Percentiles rank a stretch among this genome's conserved stretches.
phyloP scores from a whole-genome alignment of 495 filamentous ascomycete species.

The Tuber indicum region DNA sequence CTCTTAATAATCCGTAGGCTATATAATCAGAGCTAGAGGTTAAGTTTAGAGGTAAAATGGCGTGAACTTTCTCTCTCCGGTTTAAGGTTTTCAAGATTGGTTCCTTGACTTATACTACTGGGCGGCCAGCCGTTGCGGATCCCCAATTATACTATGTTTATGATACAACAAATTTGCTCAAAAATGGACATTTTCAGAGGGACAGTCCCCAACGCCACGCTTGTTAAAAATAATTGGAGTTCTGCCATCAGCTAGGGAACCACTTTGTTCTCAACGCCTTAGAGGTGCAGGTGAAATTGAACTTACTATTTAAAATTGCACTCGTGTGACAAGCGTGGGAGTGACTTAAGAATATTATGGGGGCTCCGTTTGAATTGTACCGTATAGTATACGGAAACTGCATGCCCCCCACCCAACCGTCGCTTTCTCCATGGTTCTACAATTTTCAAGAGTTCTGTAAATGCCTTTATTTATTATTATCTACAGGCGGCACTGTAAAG shows the following conservation, averaged over 20 bases:
- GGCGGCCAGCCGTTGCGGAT: not conserved
- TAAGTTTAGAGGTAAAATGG: not conserved
- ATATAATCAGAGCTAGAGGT: not conserved
- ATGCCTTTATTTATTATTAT: not conserved
- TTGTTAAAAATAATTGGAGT: not conserved
- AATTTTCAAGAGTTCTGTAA: not conserved
- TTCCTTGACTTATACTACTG: not conserved
- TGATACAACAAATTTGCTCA: no score
- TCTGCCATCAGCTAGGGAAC: not conserved
- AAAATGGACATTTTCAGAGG: not conserved
- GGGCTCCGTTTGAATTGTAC: not conserved
- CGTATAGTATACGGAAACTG: not conserved
- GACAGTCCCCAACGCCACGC: not conserved
- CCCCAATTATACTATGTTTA: not conserved
- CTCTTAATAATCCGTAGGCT: not conserved
- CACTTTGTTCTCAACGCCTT: not conserved
- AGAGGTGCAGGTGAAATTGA: not conserved
- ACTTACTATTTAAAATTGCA: not conserved
- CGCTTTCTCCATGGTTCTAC: not conserved
- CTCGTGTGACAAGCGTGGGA: not conserved
- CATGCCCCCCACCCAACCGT: not conserved
- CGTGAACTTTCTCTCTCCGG: not conserved
- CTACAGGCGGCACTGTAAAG: not conserved
- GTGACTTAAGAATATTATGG: not conserved
- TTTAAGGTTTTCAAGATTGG: not conserved